Evolutionary conservation across 140 eudicot species (phyloP), one percentile per base, ranked within the genome.

Genomic region (Oenanthe javanica): DNA sequence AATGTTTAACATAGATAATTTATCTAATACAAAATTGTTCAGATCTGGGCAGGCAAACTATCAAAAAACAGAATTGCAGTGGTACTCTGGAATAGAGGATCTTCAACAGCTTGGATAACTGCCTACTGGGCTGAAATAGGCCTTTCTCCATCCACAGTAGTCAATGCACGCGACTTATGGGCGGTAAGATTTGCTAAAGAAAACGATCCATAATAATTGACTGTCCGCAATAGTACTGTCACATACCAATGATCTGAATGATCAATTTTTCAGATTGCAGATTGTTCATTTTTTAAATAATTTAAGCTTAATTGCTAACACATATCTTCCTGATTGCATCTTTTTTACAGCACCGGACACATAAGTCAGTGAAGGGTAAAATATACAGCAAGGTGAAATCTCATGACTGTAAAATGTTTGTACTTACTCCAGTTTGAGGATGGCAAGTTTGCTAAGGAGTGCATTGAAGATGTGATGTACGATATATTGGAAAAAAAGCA

Each of bases 1-100:
- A 19, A 21, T 7, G 63, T 21, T 7, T 23, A 36, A 61, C 3
- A 19, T 8, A 21, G 1, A 10, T 72, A 72, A 1, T 72, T 15
- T 45, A 18, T 18, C 8, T 47, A 9, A 12, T 19, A n/a, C 0
- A 12, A 42, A 9, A 46, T 11, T 31, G 11, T 46, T 71, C 87
- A 94, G 98, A 91, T 94, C 11, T 92, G 98, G 98, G 91, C 91
- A 14, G 98, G 98, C 19, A 92, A 91, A 36, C 83, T 94, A 3
- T 81, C 87, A 38, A 70, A 78, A 64, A 82, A 84, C n/a, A 90
- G 88, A 84, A 89, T 87, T 47, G 96, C 83, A 18, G 88, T 94
- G 31, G 75, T 86, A 55, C 80, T 94, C 19, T 92, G 96, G 98
- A 94, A 94, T 75, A 90, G 98, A 85, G 94, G 94, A 81, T 63